A percentile compares a stretch with the other conserved stretches of the same genome.
Conservation (phyloP, 2,329 filamentous ascomycete species). For the Botryotinia calthae region DNA sequence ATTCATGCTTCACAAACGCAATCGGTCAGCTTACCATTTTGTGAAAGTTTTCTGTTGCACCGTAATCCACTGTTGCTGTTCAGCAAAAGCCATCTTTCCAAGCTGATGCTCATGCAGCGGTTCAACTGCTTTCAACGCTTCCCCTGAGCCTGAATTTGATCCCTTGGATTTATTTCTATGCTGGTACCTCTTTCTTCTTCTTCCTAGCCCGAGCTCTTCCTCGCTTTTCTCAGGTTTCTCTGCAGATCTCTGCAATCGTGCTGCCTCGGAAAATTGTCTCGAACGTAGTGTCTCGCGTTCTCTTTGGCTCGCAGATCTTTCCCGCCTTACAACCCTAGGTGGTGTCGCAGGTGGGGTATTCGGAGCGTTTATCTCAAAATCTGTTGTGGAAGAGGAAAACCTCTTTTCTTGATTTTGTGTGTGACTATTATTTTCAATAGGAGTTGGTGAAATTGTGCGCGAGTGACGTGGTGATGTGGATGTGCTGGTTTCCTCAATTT, state of each 20-base stretch:
- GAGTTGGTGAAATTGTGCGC: conserved; percentile 14
- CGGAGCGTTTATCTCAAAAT: conserved; percentile 17
- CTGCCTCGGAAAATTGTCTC: conserved; percentile 20
- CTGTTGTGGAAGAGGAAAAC: conserved; percentile 18
- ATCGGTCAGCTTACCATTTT: conserved; percentile 66
- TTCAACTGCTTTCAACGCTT: conserved; percentile 36
- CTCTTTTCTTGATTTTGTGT: conserved; percentile 11
- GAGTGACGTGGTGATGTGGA: conserved; percentile 22
- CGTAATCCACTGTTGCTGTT: conserved; percentile 67
- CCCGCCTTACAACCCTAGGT: conserved; percentile 14
- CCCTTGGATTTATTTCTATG: conserved; percentile 19
- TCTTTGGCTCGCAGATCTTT: conserved; percentile 21
- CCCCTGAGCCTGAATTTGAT: conserved; percentile 19
- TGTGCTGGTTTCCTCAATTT: conserved; percentile 15
- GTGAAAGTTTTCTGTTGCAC: conserved; percentile 99
- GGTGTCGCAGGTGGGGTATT: conserved; percentile 21
- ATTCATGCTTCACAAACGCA: conserved; percentile 16
- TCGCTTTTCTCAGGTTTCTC: not conserved
- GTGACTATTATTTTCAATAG: conserved; percentile 13
- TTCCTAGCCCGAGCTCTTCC: conserved; percentile 10
- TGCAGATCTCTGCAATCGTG: conserved; percentile 19
- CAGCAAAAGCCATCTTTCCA: conserved; percentile 60
- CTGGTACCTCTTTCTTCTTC: conserved; percentile 18
- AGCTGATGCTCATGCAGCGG: conserved; percentile 37
- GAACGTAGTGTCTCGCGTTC: conserved; percentile 19